Conservation (phyloP, 2,329 filamentous ascomycete genomes). For the Penicillium sp. region DNA sequence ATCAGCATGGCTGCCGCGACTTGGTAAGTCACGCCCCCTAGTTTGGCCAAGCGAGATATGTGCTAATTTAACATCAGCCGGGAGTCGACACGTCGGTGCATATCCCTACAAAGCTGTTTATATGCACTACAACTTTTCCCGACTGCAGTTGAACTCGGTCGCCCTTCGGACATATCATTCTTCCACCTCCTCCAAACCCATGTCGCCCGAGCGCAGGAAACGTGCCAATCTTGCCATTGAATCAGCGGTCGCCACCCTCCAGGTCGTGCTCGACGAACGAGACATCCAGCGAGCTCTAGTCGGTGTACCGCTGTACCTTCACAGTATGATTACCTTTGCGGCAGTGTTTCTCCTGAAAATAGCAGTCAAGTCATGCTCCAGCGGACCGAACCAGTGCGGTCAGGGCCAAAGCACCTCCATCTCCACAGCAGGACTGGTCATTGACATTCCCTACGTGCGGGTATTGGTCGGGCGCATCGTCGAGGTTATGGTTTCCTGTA, state of each 20-base stretch:
- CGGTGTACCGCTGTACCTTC: conserved; percentile 49
- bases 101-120: conserved; percentile 55
- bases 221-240: conserved; percentile 48
- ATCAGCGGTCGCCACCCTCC: conserved; percentile 46
- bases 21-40: conserved; percentile 28
- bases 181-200: conserved; percentile 37
- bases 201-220: conserved; percentile 50
- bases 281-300: conserved; percentile 47
- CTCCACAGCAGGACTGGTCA: conserved; percentile 37
- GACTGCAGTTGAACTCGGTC: conserved; percentile 54
- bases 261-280: conserved; percentile 46
- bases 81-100: conserved; percentile 50
- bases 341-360: conserved; percentile 51
- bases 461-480: conserved; percentile 37
- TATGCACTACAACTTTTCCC: conserved; percentile 55
- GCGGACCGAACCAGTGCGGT: conserved; percentile 33
- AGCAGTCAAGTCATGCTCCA: conserved; percentile 43
- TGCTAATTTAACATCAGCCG: conserved; percentile 33
- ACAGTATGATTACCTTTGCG: conserved; percentile 52
- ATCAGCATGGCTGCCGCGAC: conserved; percentile 37
- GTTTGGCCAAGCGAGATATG: not conserved
- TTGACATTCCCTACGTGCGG: conserved; percentile 41
- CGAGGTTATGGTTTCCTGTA: conserved; percentile 43
- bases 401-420: conserved; percentile 43
- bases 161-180: conserved; percentile 51